Conservation (phyloP, 2,329 filamentous ascomycete species). For the Microdochium nivale region DNA sequence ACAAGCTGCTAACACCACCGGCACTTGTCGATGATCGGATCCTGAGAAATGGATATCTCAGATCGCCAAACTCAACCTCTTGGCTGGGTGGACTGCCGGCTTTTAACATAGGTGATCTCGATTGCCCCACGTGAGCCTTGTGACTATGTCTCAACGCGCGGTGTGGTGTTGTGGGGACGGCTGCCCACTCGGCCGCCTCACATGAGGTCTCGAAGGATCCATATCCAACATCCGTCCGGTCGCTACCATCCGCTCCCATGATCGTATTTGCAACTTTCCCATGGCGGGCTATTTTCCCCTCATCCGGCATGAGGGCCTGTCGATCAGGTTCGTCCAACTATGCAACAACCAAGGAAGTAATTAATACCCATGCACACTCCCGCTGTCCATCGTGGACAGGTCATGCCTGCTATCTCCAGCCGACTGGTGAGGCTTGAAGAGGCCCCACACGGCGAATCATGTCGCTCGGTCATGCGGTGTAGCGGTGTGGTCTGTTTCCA, state of each 20-base stretch:
- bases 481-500: not conserved
- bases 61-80: not conserved
- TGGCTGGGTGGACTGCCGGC: not conserved
- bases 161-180: not conserved
- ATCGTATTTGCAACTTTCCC: constrained; percentile 1
- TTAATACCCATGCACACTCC: not conserved
- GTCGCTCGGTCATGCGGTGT: not conserved
- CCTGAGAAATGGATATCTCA: not conserved
- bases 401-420: not conserved
- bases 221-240: not conserved
- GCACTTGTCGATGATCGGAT: not conserved
- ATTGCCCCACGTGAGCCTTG: not conserved
- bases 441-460: not conserved
- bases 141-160: not conserved
- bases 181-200: not conserved
- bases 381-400: not conserved
- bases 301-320: not conserved
- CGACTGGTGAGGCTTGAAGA: not conserved
- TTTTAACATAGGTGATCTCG: not conserved
- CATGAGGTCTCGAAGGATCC: not conserved
- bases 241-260: not conserved
- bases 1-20: not conserved
- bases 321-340: not conserved
- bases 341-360: not conserved
- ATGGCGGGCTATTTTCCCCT: not conserved